Percentiles rank a stretch among this genome's conserved stretches.
Conservation (phyloP, 371 early-diverging fungal genomes). For the Dichotomocladium elegans region DNA sequence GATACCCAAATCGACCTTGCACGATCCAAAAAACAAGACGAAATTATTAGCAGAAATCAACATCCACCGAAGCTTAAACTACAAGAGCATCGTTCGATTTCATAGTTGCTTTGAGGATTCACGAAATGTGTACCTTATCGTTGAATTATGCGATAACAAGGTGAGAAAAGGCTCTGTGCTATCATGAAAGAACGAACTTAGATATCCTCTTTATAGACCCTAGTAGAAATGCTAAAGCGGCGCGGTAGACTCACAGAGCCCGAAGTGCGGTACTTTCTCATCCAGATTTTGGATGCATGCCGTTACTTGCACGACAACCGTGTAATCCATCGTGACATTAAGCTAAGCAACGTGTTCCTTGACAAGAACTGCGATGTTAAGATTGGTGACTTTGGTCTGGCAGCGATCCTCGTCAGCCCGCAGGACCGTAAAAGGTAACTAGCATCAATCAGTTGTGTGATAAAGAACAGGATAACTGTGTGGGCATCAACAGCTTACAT, state of each 20-base stretch:
- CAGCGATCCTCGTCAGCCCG: constrained; percentile 71
- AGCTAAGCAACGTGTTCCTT: constrained; percentile 95
- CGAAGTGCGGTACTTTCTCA: constrained; percentile 86
- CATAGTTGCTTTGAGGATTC: constrained; percentile 85
- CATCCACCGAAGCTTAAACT: constrained; percentile 76
- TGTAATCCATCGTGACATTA: constrained; percentile 97
- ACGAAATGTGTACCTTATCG: constrained; percentile 86
- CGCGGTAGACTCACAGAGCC: constrained; percentile 82
- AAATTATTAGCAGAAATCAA: constrained; percentile 87
- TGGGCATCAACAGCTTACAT: background rate
- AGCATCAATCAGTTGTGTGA: constrained; percentile 3
- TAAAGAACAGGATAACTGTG: background rate
- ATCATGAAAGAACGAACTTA: background rate
- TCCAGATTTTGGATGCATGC: constrained; percentile 83
- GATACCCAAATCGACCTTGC: constrained; percentile 62
- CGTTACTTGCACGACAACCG: constrained; percentile 81
- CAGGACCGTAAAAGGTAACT: constrained; percentile 86
- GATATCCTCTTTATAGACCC: constrained; percentile 53
- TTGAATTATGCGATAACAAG: constrained; percentile 93
- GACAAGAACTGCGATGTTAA: constrained; percentile 83
- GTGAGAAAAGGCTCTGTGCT: constrained; percentile 33
- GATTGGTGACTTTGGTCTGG: constrained; percentile 97
- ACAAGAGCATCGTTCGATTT: constrained; percentile 87
- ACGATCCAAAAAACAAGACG: constrained; percentile 52
- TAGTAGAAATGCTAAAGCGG: constrained; percentile 77